Evolutionary conservation across 176 grass and related monocot genomes (phyloP), one percentile per base, ranked within the genome.

Genomic region (Zizania latifolia): DNA sequence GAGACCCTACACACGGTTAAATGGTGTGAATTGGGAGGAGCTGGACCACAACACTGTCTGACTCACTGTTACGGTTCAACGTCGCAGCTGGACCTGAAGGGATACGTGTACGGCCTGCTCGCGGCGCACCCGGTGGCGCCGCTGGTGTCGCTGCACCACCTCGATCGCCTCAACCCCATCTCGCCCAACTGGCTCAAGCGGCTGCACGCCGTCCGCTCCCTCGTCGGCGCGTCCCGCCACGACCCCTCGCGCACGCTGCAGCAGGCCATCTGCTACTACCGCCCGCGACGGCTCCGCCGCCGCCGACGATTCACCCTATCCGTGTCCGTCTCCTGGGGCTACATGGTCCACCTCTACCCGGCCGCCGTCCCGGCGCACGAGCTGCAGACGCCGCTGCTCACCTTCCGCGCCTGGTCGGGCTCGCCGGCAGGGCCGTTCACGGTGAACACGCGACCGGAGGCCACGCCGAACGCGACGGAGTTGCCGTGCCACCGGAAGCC

Each of bases 291-390:
- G 5, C 0, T 3, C 3, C 61, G 39, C 10, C 23, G 16, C 4
- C 45, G 48, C 4, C 48, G 19, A 19, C 6, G 16, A 23, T 7
- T 68, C 54, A 58, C 46, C 10, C 81, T 78, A 68, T 88, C 89
- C 35, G 85, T 85, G 31, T 92, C 89, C 2, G 74, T 88, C 24
- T 92, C 89, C 28, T 92, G 89, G 85, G 89, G 89, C 29, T 85
- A 88, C 85, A 75, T 75, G 2, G 85, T 82, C 17, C 81, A 92
- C 79, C 33, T 88, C 48, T 85, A 88, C 62, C 77, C 85, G 5
- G 39, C 45, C 58, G 57, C 33, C 45, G 8, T 88, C 30, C 10
- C 67, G 50, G 67, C 85, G 23, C 65, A 64, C 16, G 82, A 85
- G 16, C 41, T 88, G 26, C 61, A 58, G 30, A 60, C 81, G 21